Evolutionary conservation across 164 flowering plant genomes (phyloP), one percentile per base, ranked within the genome.

Genomic region (Brasenia schreberi): DNA sequence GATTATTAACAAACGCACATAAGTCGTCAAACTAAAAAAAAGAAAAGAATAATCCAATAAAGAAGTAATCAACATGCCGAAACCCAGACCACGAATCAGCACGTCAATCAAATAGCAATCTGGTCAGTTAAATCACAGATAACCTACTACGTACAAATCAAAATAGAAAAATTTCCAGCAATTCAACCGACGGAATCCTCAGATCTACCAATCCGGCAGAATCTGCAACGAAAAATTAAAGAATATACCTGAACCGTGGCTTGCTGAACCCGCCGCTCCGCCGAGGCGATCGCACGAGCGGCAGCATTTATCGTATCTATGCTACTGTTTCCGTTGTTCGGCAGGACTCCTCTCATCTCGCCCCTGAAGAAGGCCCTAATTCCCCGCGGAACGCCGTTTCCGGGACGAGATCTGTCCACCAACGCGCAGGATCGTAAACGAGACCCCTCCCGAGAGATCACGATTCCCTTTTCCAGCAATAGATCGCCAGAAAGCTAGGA

Each of bases 251-350:
- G 91, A 76, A 71, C 71, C 7, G 90, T 64, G 66, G 81, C 73
- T 45, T 78, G 97, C 68, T 84, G 85, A 17, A 75, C 81, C 39
- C 90, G 92, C 73, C 72, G 76, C 75, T 84, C 89, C 5, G 84
- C 85, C 0, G 88, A 66, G 10, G 86, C 86, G 79, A 93, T 87
- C 77, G 87, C 98, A 12, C 86, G 73, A 23, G 98, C 97, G 56
- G 98, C 98, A 19, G 98, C 96, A 82, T 78, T 87, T 64, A 90
- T 78, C 17, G 96, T 90, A 63, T 87, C 96, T 65, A 90, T 68
- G 71, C 88, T 75, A 71, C 68, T 79, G 74, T 81, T 78, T 7
- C 19, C 63, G 18, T 61, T 61, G 33, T 61, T 61, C 56, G 56
- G 56, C 56, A 49, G 16, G 19, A 67, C 68, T 42, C 77, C 79